A percentile compares a stretch with the other conserved stretches of the same genome.
phyloP scores from a whole-genome alignment of 2,329 filamentous ascomycete genomes.

The Hymenoscyphus infarciens region DNA sequence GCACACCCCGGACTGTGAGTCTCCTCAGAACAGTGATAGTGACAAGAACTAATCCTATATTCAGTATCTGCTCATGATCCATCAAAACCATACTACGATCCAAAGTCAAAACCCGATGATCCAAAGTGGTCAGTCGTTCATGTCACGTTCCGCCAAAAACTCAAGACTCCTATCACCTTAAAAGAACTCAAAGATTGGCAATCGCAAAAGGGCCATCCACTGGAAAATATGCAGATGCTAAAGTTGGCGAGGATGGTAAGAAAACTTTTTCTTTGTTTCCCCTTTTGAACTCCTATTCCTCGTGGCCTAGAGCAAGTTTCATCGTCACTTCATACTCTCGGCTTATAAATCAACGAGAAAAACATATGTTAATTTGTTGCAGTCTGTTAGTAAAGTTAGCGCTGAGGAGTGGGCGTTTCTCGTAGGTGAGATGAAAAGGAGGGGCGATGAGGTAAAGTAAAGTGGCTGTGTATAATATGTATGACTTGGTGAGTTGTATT shows the following conservation, averaged over 20 bases:
- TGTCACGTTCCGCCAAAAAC: constrained; percentile 78
- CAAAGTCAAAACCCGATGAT: constrained; percentile 63
- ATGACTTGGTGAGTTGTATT: background rate
- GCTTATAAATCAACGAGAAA: too few relatives aligned
- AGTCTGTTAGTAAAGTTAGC: constrained; percentile 67
- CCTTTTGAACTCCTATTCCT: too few relatives aligned
- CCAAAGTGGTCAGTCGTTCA: constrained; percentile 88
- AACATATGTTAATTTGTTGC: too few relatives aligned
- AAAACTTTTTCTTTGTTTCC: too few relatives aligned
- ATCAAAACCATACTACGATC: constrained; percentile 77
- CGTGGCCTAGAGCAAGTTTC: too few relatives aligned
- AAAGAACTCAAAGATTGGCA: constrained; percentile 66
- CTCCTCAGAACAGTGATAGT: background rate
- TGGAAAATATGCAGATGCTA: constrained; percentile 78
- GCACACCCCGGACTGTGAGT: constrained; percentile 71
- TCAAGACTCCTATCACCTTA: constrained; percentile 66
- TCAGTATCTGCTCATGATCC: constrained; percentile 60
- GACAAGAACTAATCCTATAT: background rate
- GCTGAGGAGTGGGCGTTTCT: constrained; percentile 63
- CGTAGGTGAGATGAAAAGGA: constrained; percentile 41
- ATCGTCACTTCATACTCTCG: too few relatives aligned
- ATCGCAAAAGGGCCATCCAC: constrained; percentile 47
- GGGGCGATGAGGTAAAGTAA: constrained; percentile 23
- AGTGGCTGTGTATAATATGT: background rate
- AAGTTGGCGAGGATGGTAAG: constrained; percentile 80